Evolutionary conservation across 177 flowering plant species (phyloP).

Genomic region (Vitis hybrid): DNA sequence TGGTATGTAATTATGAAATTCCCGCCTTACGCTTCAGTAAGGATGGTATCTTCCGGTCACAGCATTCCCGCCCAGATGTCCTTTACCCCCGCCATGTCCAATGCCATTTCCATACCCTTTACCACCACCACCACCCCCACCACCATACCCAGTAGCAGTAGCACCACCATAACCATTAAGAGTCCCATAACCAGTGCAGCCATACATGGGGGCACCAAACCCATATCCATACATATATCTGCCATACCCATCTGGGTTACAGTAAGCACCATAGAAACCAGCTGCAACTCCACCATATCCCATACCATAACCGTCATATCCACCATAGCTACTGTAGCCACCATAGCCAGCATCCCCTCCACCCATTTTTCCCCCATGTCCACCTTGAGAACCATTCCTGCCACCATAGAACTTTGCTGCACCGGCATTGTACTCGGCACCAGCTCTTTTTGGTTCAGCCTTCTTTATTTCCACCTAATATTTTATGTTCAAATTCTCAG

Average conservation of each 20-base stretch:
- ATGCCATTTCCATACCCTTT: constrained; percentile 20
- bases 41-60: constrained; percentile 55
- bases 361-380: constrained; percentile 31
- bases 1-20: neutral
- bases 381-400: constrained; percentile 27
- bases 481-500: neutral
- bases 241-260: constrained; percentile 8
- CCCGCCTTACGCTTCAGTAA: constrained; percentile 27
- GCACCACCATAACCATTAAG: constrained; percentile 35
- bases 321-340: constrained; percentile 21
- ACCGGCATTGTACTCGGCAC: constrained; percentile 29
- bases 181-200: constrained; percentile 31
- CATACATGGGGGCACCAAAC: constrained; percentile 45
- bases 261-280: constrained; percentile 4
- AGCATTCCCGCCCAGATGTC: constrained; percentile 19
- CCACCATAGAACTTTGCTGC: constrained; percentile 24
- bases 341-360: constrained; percentile 29
- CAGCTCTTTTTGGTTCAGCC: constrained; percentile 58
- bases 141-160: constrained; percentile 18
- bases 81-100: constrained; percentile 9
- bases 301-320: constrained; percentile 35
- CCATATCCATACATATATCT: constrained; percentile 34
- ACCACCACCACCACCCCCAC: constrained; percentile 23
- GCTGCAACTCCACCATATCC: constrained; percentile 24
- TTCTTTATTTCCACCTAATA: constrained; percentile 64